Conservation (phyloP, 208 protist genomes). For the Leishmania amazonensis region DNA sequence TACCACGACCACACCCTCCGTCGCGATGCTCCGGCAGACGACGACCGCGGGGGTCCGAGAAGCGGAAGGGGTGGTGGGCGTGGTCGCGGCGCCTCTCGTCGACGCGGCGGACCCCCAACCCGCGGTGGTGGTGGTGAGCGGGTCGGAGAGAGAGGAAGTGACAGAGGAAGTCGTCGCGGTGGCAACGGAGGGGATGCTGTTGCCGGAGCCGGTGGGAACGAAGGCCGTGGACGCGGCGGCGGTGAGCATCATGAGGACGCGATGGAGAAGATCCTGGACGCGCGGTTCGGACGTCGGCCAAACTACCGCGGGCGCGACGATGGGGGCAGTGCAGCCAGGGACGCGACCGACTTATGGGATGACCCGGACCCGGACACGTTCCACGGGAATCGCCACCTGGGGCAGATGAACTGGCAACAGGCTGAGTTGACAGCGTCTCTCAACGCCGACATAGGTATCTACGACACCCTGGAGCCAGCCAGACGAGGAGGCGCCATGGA, state of each 20-base stretch:
- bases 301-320: conserved; percentile 25
- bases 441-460: conserved; percentile 16
- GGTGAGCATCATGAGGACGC: conserved; percentile 18
- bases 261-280: conserved; percentile 35
- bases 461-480: conserved; percentile 23
- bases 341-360: conserved; percentile 68
- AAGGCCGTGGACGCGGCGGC: neutral
- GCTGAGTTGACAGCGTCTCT: conserved; percentile 38
- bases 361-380: conserved; percentile 78
- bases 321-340: conserved; percentile 9
- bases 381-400: conserved; percentile 61
- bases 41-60: conserved; percentile 14
- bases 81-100: conserved; percentile 26
- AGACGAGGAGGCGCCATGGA: conserved; percentile 18
- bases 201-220: neutral
- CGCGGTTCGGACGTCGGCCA: conserved; percentile 43
- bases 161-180: conserved; percentile 6
- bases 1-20: conserved; percentile 6
- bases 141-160: neutral
- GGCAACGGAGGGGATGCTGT: conserved; percentile 8
- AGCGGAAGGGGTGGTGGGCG: conserved; percentile 12
- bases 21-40: conserved; percentile 1
- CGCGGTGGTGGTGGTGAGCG: conserved; percentile 20
- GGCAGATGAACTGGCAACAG: conserved; percentile 82
- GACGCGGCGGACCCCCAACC: conserved; percentile 20